Percentiles rank a stretch among this genome's conserved stretches.
phyloP scores from a whole-genome alignment of 2,329 filamentous ascomycete genomes.

The Verticillium nonalfalfae region DNA sequence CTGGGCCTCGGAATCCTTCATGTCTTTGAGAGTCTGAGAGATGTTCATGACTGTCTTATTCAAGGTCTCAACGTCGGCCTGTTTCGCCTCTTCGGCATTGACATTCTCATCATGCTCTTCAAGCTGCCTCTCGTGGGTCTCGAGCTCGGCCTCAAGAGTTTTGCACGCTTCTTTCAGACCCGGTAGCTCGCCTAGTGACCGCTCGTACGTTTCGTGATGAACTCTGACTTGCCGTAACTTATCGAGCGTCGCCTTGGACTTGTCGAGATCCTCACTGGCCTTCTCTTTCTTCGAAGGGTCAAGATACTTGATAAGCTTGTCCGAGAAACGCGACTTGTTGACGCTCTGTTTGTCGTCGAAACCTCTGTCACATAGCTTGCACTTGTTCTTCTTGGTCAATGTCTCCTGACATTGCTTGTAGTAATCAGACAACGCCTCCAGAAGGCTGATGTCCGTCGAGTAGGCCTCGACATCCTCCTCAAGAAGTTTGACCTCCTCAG shows the following conservation, averaged over 20 bases:
- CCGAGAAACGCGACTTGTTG: slow-evolving; percentile 54
- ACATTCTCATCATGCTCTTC: slow-evolving; percentile 65
- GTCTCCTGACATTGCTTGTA: slow-evolving; percentile 61
- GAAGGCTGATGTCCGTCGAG: slow-evolving; percentile 63
- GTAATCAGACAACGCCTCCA: slow-evolving; percentile 63
- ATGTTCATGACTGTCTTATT: slow-evolving; percentile 73
- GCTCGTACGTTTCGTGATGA: slow-evolving; percentile 68
- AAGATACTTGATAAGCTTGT: slow-evolving; percentile 59
- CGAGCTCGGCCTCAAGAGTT: slow-evolving; percentile 55
- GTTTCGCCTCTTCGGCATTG: slow-evolving; percentile 55
- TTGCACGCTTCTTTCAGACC: slow-evolving; percentile 57
- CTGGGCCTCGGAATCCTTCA: slow-evolving; percentile 63
- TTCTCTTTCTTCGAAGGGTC: slow-evolving; percentile 57
- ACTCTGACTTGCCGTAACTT: slow-evolving; percentile 56
- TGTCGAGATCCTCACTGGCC: slow-evolving; percentile 54
- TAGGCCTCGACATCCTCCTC: slow-evolving; percentile 53
- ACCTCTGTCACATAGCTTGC: slow-evolving; percentile 66
- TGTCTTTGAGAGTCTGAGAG: slow-evolving; percentile 63
- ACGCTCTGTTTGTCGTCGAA: slow-evolving; percentile 57
- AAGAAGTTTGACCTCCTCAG: slow-evolving; percentile 41
- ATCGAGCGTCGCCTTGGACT: slow-evolving; percentile 42
- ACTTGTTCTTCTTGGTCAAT: slow-evolving; percentile 63
- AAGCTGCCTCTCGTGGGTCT: slow-evolving; percentile 51
- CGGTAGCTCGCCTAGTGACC: slow-evolving; percentile 67
- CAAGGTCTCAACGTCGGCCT: slow-evolving; percentile 69